Evolutionary conservation across 495 filamentous ascomycete genomes (phyloP), one percentile per base, ranked within the genome.

Genomic region (Bombardia bombarda): DNA sequence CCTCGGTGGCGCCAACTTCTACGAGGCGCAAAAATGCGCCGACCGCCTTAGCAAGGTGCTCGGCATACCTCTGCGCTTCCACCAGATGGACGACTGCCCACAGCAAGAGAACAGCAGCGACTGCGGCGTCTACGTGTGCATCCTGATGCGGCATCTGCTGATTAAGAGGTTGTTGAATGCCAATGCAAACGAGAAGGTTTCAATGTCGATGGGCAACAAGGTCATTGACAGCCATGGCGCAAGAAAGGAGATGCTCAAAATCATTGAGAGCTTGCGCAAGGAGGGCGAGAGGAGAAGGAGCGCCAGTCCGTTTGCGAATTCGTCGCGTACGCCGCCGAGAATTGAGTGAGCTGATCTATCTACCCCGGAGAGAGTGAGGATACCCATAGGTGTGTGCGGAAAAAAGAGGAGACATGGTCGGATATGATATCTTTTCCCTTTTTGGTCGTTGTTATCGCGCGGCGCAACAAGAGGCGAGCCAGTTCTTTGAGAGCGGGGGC

Each of bases 61-160:
- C 1, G 76, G 78, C 25, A 65, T 72, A 31, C 61, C 61, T 1
- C 66, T 97, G 9, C 63, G 73, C 6, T 95, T 90, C 55, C 66
- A 82, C 45, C 75, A 90, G 63, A 67, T 99, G 21, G 68, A 80
- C 4, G 92, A 97, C 56, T 80, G 78, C 7, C 93, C 92, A 2
- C 83, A 95, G 50, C 93, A 99, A 62, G 85, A 88, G 49, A 96
- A 97, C 52, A 78, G 82, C 40, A 86, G 74, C 48, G 93, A 97
- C 65, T 99, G 93, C 57, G 93, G 93, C 12, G 88, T 99, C 0
- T 96, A 87, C 60, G 93, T 99, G 2, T 97, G 93, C 60, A 75
- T 95, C 50, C 74, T 84, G 42, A 99, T 97, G 90, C 75, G 85
- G 30, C 79, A 95, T 61, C 64, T 99, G 13, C 76, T 98, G 16